Percentiles rank a stretch among this genome's conserved stretches.
Evolutionary conservation across 176 grass and related monocot genomes (phyloP).

Genomic region (Elaeis guineensis): DNA sequence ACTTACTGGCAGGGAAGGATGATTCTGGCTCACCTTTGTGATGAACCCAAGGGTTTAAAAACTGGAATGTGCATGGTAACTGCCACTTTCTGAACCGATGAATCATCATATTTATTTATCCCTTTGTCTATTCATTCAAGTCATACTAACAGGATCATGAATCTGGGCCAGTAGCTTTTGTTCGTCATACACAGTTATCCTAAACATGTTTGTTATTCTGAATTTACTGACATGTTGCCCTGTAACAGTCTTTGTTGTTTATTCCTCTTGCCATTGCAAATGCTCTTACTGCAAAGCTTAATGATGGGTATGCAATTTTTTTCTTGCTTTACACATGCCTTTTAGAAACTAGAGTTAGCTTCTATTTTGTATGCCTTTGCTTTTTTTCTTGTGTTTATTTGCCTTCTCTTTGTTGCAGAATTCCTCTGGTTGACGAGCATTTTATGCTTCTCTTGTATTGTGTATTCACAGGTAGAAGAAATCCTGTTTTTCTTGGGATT

Average conservation of each 20-base stretch:
- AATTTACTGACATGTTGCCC: not conserved
- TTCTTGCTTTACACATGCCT: not conserved
- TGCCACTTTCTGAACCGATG: no score
- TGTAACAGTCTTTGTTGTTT: constrained; percentile 70
- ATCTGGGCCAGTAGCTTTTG: no score
- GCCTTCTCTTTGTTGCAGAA: constrained; percentile 23
- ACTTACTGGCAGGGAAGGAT: constrained; percentile 69
- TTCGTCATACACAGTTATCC: no score
- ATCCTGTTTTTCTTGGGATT: not conserved
- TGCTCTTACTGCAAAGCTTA: constrained; percentile 83
- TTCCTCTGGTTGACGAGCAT: constrained; percentile 70
- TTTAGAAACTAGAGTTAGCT: no score
- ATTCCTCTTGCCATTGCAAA: constrained; percentile 84
- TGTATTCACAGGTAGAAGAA: constrained; percentile 50
- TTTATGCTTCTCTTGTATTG: constrained; percentile 70
- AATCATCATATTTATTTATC: no score
- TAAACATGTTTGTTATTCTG: no score
- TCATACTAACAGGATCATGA: no score
- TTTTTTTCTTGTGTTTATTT: not conserved
- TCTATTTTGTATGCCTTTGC: constrained; percentile 1
- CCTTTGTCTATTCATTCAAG: no score
- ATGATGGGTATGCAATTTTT: constrained; percentile 53
- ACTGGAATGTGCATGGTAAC: constrained; percentile 92
- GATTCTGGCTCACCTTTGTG: constrained; percentile 91
- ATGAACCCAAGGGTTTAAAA: constrained; percentile 93